These are phyloP conservation scores for Mycosphaerella sp. DNA, from an alignment of 2,329 filamentous ascomycete species.

Conservation along the genomic window DNA sequence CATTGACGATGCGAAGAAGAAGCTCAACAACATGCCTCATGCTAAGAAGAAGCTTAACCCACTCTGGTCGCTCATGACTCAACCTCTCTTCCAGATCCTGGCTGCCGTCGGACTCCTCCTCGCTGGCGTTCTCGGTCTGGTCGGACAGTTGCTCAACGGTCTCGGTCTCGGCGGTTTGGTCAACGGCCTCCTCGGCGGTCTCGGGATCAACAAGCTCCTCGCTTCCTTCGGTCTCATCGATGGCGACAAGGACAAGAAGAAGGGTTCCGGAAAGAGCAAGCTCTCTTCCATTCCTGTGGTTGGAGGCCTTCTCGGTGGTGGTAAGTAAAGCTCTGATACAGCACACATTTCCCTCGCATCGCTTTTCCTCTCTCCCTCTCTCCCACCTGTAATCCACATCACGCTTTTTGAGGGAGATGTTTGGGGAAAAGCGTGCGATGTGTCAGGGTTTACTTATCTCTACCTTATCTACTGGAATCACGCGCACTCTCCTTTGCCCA, in stretches of 20 bases:
- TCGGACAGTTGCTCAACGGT: slow-evolving; percentile 71
- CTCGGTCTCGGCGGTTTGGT: slow-evolving; percentile 77
- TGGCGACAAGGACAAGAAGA: slow-evolving; percentile 44
- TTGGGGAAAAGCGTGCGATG: slow-evolving; percentile 1
- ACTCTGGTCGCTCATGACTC: slow-evolving; percentile 72
- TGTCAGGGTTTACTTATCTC: slow-evolving; percentile 13
- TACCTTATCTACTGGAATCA: background rate
- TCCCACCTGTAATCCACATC: slow-evolving; percentile 13
- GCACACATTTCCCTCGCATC: background rate
- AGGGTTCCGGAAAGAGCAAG: slow-evolving; percentile 25
- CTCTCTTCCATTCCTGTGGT: slow-evolving; percentile 40
- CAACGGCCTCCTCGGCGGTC: slow-evolving; percentile 67
- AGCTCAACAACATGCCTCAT: slow-evolving; percentile 84
- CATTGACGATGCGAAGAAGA: slow-evolving; percentile 82
- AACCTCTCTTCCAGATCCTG: slow-evolving; percentile 88
- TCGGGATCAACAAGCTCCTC: slow-evolving; percentile 70
- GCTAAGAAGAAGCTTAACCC: slow-evolving; percentile 94
- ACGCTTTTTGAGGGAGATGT: background rate
- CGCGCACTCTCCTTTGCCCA: slow-evolving; percentile 4
- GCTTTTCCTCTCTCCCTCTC: background rate
- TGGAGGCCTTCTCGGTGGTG: slow-evolving; percentile 43
- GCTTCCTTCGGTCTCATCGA: slow-evolving; percentile 61
- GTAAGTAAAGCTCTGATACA: slow-evolving; percentile 29
- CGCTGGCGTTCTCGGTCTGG: slow-evolving; percentile 74
- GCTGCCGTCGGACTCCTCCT: slow-evolving; percentile 80